Conservation (phyloP, 306 rosid species). For the Datisca glomerata region DNA sequence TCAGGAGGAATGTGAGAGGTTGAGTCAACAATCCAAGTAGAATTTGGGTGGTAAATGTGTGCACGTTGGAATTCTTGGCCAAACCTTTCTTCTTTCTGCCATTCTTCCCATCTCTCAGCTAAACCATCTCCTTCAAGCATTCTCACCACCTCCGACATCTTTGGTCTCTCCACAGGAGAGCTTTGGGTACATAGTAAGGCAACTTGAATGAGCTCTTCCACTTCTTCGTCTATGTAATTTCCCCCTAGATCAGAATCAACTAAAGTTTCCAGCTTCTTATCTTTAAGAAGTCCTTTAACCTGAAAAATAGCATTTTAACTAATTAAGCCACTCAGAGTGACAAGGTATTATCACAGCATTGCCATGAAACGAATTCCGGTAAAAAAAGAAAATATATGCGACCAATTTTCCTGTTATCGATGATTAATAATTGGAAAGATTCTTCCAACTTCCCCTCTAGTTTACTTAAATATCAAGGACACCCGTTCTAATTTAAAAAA, state of each 20-base stretch:
- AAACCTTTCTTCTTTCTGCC: conserved; percentile 77
- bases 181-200: conserved; percentile 84
- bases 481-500: no score
- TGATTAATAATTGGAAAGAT: no score
- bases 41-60: conserved; percentile 24
- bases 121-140: conserved; percentile 96
- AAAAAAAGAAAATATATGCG: no score
- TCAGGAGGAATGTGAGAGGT: conserved; percentile 57
- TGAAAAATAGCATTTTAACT: no score
- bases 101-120: conserved; percentile 84
- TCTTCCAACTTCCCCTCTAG: no score
- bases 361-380: no score
- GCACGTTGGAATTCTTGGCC: conserved; percentile 37
- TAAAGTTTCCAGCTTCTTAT: conserved; percentile 57
- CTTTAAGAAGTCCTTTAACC: conserved; percentile 80
- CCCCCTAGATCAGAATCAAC: conserved; percentile 71
- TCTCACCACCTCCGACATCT: conserved; percentile 89
- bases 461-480: no score
- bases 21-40: conserved; percentile 69
- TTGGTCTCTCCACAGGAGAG: conserved; percentile 68
- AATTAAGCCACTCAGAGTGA: no score
- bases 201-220: conserved; percentile 77
- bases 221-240: conserved; percentile 39
- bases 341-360: no score
- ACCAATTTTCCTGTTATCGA: no score